Conservation (phyloP, 257 asterid genomes). For the Solanum tacnaense region DNA sequence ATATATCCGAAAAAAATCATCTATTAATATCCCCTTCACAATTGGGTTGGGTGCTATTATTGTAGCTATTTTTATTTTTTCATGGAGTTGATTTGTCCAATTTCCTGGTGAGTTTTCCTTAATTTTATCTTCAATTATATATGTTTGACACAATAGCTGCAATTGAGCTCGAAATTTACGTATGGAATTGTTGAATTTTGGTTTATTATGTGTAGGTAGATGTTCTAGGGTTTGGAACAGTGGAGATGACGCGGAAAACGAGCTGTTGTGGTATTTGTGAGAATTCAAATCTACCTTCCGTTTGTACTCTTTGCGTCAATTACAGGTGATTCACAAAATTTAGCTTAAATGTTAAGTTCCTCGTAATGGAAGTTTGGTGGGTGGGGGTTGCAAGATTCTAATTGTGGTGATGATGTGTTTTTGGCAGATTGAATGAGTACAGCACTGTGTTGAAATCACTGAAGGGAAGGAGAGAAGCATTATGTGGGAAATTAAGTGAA, state of each 20-base stretch:
- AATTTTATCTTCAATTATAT: neutral
- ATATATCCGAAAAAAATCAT: neutral
- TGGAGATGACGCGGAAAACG: constrained; percentile 38
- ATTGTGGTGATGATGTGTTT: constrained; percentile 4
- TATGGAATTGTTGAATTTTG: neutral
- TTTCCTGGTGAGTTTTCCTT: neutral
- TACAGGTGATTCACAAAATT: constrained; percentile 37
- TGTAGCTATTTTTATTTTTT: neutral
- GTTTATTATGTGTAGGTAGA: neutral
- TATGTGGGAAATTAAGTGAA: constrained; percentile 64
- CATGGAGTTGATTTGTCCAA: neutral
- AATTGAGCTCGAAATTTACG: neutral
- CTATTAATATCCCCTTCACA: neutral
- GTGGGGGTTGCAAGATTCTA: neutral
- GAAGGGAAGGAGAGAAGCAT: constrained; percentile 65
- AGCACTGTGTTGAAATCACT: constrained; percentile 37
- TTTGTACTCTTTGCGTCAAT: constrained; percentile 77
- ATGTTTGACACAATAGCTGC: neutral
- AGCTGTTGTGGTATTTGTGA: constrained; percentile 78
- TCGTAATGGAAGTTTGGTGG: neutral
- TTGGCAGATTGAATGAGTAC: constrained; percentile 65
- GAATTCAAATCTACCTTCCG: constrained; percentile 69
- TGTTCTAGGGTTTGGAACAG: neutral
- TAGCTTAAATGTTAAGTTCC: neutral
- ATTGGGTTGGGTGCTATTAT: neutral